Conservation (phyloP, 768 basidiomycete species). For the Phaffia australis region DNA sequence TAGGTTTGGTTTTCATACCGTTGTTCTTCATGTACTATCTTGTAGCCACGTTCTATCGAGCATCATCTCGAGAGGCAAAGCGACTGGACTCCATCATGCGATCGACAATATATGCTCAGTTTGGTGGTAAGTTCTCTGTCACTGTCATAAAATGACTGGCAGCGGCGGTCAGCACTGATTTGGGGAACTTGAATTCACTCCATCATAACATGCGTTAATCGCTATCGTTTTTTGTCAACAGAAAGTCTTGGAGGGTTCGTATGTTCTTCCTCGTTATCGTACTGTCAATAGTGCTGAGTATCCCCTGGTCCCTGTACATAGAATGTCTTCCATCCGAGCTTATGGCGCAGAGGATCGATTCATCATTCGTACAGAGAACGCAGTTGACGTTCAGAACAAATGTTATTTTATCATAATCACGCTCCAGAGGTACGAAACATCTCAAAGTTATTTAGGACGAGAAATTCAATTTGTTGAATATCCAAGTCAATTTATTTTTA, state of each 20-base stretch:
- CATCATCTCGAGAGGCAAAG: slow-evolving; percentile 78
- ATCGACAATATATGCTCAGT: slow-evolving; percentile 64
- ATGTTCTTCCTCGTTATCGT: too few relatives aligned
- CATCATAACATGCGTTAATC: background rate
- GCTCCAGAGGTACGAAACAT: slow-evolving; percentile 34
- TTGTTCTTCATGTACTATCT: slow-evolving; percentile 49
- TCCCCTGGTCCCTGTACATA: too few relatives aligned
- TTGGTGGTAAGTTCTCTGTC: slow-evolving; percentile 73
- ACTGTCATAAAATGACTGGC: slow-evolving; percentile 34
- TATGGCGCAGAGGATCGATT: slow-evolving; percentile 74
- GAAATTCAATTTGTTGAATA: too few relatives aligned
- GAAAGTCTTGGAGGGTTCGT: too few relatives aligned
- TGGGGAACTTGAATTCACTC: slow-evolving; percentile 2
- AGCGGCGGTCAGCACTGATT: slow-evolving; percentile 36
- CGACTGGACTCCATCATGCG: slow-evolving; percentile 45
- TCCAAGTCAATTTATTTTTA: too few relatives aligned
- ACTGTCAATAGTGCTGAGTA: too few relatives aligned
- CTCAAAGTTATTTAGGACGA: too few relatives aligned
- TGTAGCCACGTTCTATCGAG: slow-evolving; percentile 69
- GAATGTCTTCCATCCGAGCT: slow-evolving; percentile 57
- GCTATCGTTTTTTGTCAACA: too few relatives aligned
- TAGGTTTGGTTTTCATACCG: slow-evolving; percentile 12
- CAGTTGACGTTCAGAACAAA: slow-evolving; percentile 54
- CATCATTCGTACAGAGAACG: slow-evolving; percentile 33
- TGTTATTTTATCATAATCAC: slow-evolving; percentile 31